Base-by-base conservation (phyloP, 768 basidiomycete species). In the Termitomyces sp. region DNA sequence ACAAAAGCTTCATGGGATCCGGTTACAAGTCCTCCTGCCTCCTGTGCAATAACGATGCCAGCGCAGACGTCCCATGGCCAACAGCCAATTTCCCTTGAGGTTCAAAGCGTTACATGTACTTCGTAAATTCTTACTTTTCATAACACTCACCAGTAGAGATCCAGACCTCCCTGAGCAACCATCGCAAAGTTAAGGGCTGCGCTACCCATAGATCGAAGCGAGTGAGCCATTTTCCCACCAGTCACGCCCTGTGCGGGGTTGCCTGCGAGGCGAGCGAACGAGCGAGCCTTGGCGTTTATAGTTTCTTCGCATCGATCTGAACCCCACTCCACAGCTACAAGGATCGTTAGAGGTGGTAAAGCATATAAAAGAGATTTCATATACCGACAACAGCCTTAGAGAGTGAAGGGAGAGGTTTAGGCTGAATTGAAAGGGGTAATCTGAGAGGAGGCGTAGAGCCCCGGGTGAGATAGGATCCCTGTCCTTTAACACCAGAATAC, bases 51-150 rank as follows among this genome's bases (percentile, higher is more conserved):
- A 63, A 96, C 86, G 13, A 91, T 85, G 0, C 94, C 96, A 3
- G 96, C 94, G 64, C 87, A 92, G 44, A 95, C 88, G 70, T 95
- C 91, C 94, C 92, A 95, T 15, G 89, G 84, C 77, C 78, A 81
- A 61, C 80, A 81, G 24, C 93, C 93, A 60, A 94, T 87, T 70
- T 93, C 90, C 88, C 88, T n/a, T 89, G 59, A 39, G 41, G 39
- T 41, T 10, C 9, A 4, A 45, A 18, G 20, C n/a, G 18, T 26
- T n/a, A 24, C 5, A 24, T 15, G 15, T 29, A 13, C 26, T n/a
- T 10, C 33, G 42, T 5, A 20, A 5, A n/a, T 1, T 33, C 44
- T 16, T 22, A 16, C 18, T 22, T 49, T 41, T 12, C 9, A 20
- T 0, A 7, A 20, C 53, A 70, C 81, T 60, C 61, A 90, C 93